Conservation (phyloP, 176 grass and related monocot genomes). For the Bothriochloa decipiens region DNA sequence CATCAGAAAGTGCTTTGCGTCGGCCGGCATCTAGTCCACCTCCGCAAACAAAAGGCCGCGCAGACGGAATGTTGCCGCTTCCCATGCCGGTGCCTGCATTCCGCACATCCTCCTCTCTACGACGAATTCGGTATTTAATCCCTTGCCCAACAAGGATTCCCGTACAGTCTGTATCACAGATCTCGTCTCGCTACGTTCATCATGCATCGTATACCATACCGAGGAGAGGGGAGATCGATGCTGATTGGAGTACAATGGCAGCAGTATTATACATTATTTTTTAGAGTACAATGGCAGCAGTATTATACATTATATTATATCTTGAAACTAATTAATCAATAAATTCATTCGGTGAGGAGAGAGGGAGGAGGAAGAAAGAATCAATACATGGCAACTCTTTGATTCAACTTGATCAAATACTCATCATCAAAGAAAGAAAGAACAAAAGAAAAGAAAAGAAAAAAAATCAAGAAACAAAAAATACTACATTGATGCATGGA, state of each 20-base stretch:
- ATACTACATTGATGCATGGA: slow-evolving; percentile 24
- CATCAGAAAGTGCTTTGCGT: neutral
- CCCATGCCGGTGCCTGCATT: neutral
- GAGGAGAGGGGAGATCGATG: no score
- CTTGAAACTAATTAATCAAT: slow-evolving; percentile 35
- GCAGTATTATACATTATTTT: no score
- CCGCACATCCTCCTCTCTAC: no score
- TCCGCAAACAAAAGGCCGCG: neutral
- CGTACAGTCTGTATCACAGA: no score
- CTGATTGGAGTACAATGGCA: neutral
- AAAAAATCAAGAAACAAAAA: neutral
- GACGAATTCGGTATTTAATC: no score
- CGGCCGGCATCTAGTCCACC: neutral
- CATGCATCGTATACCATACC: neutral
- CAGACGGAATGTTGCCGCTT: slow-evolving; percentile 6
- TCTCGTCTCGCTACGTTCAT: neutral
- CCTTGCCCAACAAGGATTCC: neutral
- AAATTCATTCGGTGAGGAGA: slow-evolving; percentile 3
- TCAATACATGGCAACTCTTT: slow-evolving; percentile 55
- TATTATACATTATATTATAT: slow-evolving; percentile 2
- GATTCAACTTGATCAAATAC: slow-evolving; percentile 50
- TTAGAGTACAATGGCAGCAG: neutral
- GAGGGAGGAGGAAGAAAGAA: slow-evolving; percentile 31
- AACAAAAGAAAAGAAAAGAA: neutral
- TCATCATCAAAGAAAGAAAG: slow-evolving; percentile 15